Percentiles rank a stretch among this genome's conserved stretches.
These are phyloP conservation scores for Immersiella caudata DNA, from an alignment of 495 filamentous ascomycete genomes.

Conservation along the genomic window DNA sequence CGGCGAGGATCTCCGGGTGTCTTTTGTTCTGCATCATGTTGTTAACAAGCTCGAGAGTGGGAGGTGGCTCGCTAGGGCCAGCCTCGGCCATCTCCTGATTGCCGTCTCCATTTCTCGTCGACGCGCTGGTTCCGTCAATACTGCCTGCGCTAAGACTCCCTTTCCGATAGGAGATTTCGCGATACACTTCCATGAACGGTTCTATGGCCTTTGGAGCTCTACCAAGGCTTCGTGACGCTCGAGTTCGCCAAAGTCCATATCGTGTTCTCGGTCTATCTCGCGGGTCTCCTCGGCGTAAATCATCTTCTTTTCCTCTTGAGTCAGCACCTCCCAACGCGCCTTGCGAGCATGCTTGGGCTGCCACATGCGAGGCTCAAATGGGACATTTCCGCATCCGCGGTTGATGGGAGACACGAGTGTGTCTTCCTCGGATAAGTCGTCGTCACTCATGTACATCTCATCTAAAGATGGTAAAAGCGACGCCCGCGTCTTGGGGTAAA, in stretches of 20 bases:
- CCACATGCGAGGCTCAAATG: conserved; percentile 37
- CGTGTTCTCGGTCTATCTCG: conserved; percentile 12
- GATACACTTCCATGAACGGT: not conserved
- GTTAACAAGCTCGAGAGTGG: not conserved
- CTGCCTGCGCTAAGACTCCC: not conserved
- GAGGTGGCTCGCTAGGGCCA: not conserved
- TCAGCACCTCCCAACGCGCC: conserved; percentile 36
- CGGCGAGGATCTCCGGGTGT: not conserved
- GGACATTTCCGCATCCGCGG: conserved; percentile 38
- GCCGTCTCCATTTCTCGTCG: not conserved
- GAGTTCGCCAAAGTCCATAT: not conserved
- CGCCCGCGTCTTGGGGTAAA: conserved; percentile 47
- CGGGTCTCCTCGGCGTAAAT: conserved; percentile 30
- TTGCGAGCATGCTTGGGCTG: conserved; percentile 40
- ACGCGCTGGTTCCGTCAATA: not conserved
- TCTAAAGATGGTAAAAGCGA: conserved; percentile 42
- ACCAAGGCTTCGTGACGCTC: not conserved
- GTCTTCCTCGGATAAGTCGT: conserved; percentile 29
- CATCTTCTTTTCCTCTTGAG: conserved; percentile 28
- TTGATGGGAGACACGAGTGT: conserved; percentile 13
- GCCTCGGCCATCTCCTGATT: not conserved
- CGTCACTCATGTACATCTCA: conserved; percentile 53
- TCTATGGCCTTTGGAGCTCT: not conserved
- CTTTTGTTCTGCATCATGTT: not conserved
- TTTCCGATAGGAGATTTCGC: not conserved